Evolutionary conservation across 352 stramenopile species (phyloP), one percentile per base, ranked within the genome.

Genomic region (Phytopythium kandeliae): DNA sequence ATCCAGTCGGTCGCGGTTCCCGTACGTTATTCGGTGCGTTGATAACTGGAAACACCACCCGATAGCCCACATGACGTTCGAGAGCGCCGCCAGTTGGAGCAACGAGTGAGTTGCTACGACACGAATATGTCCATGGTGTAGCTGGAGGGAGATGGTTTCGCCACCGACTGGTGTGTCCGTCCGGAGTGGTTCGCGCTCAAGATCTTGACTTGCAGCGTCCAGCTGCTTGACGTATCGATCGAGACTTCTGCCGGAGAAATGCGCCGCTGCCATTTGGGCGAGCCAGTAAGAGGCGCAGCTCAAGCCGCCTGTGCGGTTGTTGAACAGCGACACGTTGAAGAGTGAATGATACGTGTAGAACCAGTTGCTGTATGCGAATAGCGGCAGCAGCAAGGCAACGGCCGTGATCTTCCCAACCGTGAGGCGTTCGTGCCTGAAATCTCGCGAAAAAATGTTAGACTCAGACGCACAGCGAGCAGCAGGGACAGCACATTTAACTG

Each of bases 261-360:
- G 58, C 12, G 71, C 74, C 26, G 55, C 63, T 12, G 63, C 41
- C 62, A 78, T 85, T 48, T 85, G 67, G 16, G 68, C 58, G 9
- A 56, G 50, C 70, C 70, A 82, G 51, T 82, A 82, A 44, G 49
- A 64, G 1, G 63, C 62, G 25, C 58, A 74, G 19, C 57, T 62
- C 25, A 85, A 52, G 1, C 65, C 69, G 2, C 60, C 58, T 10
- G 68, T 68, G 33, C 73, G 68, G n/a, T 58, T 38, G 35, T 64
- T 78, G 57, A 85, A 85, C 22, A 69, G 36, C 0, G 57, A 28
- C 24, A 66, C 53, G 58, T 85, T 85, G 63, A 58, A 81, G 50
- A 77, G 73, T 44, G 72, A 54, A 49, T 85, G 71, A 52, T 85
- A 85, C 33, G 63, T 77, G 62, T 85, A 85, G 51, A 85, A 85